Evolutionary conservation across 2,329 filamentous ascomycete genomes (phyloP).

Genomic region (Aureobasidium pullulans): DNA sequence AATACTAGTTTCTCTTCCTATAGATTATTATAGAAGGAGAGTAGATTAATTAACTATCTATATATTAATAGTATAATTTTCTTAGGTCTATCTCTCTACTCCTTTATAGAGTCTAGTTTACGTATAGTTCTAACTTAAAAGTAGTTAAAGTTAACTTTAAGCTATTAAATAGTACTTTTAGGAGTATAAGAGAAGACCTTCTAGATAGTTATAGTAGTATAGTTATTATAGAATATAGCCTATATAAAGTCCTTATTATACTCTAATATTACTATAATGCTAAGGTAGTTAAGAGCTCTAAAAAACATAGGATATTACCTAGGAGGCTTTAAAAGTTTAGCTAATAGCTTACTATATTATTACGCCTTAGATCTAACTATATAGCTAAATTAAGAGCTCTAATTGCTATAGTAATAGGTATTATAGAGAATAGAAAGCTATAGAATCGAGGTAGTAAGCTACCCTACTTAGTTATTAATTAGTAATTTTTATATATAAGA

Average conservation of each 20-base stretch:
- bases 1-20: not conserved
- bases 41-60: not conserved
- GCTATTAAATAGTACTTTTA: not conserved
- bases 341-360: too few relatives aligned
- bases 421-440: too few relatives aligned
- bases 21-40: not conserved
- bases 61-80: not conserved
- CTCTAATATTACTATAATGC: not conserved
- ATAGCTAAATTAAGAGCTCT: too few relatives aligned
- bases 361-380: too few relatives aligned
- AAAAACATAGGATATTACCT: too few relatives aligned
- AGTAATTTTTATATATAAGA: too few relatives aligned
- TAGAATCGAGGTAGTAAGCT: too few relatives aligned
- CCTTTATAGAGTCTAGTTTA: not conserved
- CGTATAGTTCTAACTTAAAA: not conserved
- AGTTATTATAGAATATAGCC: not conserved
- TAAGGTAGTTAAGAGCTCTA: not conserved
- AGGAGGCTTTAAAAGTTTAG: too few relatives aligned
- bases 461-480: too few relatives aligned
- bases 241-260: not conserved
- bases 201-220: not conserved
- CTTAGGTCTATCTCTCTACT: not conserved
- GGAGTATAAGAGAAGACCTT: not conserved
- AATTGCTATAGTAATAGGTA: too few relatives aligned
- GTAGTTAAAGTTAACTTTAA: not conserved